phyloP scores from a whole-genome alignment of 1,284 basidiomycete species.

The Ganoderma resinaceum region DNA sequence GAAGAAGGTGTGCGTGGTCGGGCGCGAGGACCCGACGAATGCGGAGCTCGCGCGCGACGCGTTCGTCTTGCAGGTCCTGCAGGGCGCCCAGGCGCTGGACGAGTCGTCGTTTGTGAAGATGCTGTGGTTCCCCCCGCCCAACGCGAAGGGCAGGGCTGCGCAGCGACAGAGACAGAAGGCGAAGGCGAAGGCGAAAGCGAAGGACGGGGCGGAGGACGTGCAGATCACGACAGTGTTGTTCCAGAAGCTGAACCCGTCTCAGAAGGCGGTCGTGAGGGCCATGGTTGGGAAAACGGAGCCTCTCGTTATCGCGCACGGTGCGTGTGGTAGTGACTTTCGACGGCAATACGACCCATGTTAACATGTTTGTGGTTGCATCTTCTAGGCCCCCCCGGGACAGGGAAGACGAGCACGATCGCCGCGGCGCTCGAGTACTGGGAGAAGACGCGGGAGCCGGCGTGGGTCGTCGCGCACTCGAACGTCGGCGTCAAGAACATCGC shows the following conservation, averaged over 20 bases:
- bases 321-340: neutral
- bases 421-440: conserved; percentile 32
- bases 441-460: conserved; percentile 24
- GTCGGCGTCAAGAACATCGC: conserved; percentile 62
- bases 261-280: conserved; percentile 24
- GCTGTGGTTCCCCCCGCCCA: conserved; percentile 8
- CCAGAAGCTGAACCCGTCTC: conserved; percentile 30
- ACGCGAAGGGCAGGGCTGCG: neutral
- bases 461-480: conserved; percentile 47
- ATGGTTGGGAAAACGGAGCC: conserved; percentile 12
- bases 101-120: conserved; percentile 10
- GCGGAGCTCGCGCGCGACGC: conserved; percentile 24
- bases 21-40: conserved; percentile 21
- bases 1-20: conserved; percentile 4
- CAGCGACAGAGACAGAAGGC: neutral
- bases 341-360: neutral
- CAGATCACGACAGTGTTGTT: conserved; percentile 18
- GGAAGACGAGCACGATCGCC: conserved; percentile 47
- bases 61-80: conserved; percentile 17
- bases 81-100: neutral
- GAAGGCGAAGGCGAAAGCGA: neutral
- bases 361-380: neutral
- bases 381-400: conserved; percentile 36
- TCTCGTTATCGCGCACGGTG: conserved; percentile 29
- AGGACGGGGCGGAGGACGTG: neutral